Percentiles rank a stretch among this genome's conserved stretches.
phyloP scores from a whole-genome alignment of 352 stramenopile genomes.

The Pythium oligandrum region DNA sequence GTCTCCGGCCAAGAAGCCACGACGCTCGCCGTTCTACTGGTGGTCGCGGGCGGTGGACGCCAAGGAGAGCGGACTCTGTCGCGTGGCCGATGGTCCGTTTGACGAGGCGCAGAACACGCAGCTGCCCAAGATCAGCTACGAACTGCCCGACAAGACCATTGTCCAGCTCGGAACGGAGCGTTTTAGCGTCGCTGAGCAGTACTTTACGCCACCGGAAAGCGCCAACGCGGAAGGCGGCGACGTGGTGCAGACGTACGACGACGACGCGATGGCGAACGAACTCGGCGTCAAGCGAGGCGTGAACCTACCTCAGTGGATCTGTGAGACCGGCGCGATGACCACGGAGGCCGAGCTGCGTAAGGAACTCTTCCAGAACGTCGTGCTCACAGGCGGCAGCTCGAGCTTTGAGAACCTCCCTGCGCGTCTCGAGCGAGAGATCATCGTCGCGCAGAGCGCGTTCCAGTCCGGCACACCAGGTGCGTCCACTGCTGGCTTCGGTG shows the following conservation, averaged over 20 bases:
- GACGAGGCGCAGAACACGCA: conserved; percentile 69
- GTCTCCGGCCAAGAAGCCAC: not conserved
- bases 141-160: conserved; percentile 79
- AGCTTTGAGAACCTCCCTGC: conserved; percentile 77
- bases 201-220: conserved; percentile 45
- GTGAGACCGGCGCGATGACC: conserved; percentile 51
- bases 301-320: conserved; percentile 57
- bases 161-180: conserved; percentile 80
- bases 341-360: conserved; percentile 73
- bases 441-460: conserved; percentile 40
- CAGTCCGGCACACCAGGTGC: conserved; percentile 13
- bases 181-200: conserved; percentile 87
- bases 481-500: conserved; percentile 8
- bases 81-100: conserved; percentile 64
- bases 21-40: conserved; percentile 23
- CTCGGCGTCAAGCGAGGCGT: conserved; percentile 28
- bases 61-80: conserved; percentile 73
- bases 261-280: conserved; percentile 1
- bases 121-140: conserved; percentile 73
- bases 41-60: conserved; percentile 61
- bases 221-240: not conserved
- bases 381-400: conserved; percentile 72
- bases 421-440: conserved; percentile 68
- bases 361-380: conserved; percentile 80
- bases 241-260: not conserved